Percentiles rank a stretch among this genome's conserved stretches.
phyloP scores from a whole-genome alignment of 441 rosid genomes.

The Populus hybrid region DNA sequence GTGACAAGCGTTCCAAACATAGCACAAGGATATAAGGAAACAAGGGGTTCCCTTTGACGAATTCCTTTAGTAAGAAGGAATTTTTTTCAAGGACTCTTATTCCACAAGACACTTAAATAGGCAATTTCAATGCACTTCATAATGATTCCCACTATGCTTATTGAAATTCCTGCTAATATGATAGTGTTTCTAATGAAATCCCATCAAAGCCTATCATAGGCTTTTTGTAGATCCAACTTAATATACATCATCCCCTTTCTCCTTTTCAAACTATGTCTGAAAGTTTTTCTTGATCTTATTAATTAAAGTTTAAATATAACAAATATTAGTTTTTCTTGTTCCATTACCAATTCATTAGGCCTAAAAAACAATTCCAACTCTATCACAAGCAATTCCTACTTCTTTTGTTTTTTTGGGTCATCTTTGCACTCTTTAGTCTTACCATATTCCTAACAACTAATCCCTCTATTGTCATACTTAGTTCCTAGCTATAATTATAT shows the following conservation, averaged over 20 bases:
- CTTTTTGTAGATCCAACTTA: neutral
- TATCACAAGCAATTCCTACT: no score
- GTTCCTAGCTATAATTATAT: no score
- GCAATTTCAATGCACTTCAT: neutral
- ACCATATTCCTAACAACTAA: no score
- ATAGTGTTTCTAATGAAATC: neutral
- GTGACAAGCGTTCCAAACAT: neutral
- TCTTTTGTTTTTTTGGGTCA: no score
- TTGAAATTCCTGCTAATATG: neutral
- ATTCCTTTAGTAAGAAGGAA: no score
- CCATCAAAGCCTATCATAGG: neutral
- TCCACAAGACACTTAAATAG: neutral
- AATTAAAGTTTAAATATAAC: no score
- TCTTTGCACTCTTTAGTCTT: no score
- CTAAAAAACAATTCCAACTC: no score
- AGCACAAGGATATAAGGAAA: neutral
- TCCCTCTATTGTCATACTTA: no score
- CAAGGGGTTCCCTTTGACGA: neutral
- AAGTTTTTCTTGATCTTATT: no score
- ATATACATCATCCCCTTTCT: neutral
- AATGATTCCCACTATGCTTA: neutral
- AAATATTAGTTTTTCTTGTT: no score
- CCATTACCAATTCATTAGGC: no score
- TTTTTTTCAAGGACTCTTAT: neutral
- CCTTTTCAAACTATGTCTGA: neutral